phyloP scores from a whole-genome alignment of 176 grass and related monocot species.

The Tuctoria greenei region DNA sequence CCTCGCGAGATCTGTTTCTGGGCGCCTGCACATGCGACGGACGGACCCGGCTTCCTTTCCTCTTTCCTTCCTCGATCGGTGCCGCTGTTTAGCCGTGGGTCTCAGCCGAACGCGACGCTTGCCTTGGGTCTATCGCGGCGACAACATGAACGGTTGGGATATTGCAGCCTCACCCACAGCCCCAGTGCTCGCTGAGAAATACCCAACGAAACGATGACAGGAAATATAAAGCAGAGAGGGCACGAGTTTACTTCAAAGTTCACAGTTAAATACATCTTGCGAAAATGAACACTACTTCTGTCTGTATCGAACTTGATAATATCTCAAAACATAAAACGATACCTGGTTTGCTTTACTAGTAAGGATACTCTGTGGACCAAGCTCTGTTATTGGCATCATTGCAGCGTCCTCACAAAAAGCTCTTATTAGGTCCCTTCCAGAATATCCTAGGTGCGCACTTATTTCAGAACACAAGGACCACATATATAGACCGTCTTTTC shows the following conservation, averaged over 20 bases:
- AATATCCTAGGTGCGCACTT: constrained; percentile 65
- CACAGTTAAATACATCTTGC: not conserved
- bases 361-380: constrained; percentile 84
- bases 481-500: constrained; percentile 14
- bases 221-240: not conserved
- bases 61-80: not conserved
- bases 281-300: not conserved
- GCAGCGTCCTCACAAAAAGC: constrained; percentile 94
- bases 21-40: no score
- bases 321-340: not conserved
- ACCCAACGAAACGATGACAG: not conserved
- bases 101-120: not conserved
- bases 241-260: not conserved
- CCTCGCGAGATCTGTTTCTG: no score
- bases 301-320: not conserved
- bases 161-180: not conserved
- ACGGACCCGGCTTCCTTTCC: not conserved
- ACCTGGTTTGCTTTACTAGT: constrained; percentile 89
- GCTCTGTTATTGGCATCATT: constrained; percentile 96
- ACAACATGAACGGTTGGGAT: not conserved
- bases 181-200: no score
- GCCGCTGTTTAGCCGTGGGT: not conserved
- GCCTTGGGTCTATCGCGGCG: not conserved
- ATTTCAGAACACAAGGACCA: constrained; percentile 10
- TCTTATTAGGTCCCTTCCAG: constrained; percentile 91